Conservation (phyloP, 371 early-diverging fungal genomes). For the Mitosporidium daphniae region DNA sequence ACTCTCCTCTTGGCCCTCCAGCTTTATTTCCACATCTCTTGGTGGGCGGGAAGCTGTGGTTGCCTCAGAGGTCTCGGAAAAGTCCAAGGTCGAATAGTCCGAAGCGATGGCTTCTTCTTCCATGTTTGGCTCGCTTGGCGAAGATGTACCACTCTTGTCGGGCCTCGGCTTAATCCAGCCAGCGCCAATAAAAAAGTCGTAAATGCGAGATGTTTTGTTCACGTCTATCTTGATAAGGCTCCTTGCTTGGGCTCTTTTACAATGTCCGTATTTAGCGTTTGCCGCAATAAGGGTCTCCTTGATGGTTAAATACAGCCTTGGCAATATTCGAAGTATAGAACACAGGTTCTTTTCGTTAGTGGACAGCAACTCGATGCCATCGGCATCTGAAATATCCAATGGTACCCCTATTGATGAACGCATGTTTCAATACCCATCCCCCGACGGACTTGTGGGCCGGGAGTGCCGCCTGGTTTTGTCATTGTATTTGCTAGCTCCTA, state of each 20-base stretch:
- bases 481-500: too few relatives aligned
- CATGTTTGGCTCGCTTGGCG: too few relatives aligned
- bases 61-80: too few relatives aligned
- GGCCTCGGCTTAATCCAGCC: conserved; percentile 65
- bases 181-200: conserved; percentile 46
- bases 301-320: conserved; percentile 40
- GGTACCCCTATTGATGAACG: conserved; percentile 5
- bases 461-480: too few relatives aligned
- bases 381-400: conserved; percentile 31
- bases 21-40: too few relatives aligned
- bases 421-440: too few relatives aligned
- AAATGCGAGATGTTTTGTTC: conserved; percentile 35
- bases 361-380: conserved; percentile 41
- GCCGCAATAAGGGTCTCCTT: conserved; percentile 49
- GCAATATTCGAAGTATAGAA: conserved; percentile 31
- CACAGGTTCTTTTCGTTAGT: conserved; percentile 37
- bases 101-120: too few relatives aligned
- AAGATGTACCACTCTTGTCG: too few relatives aligned
- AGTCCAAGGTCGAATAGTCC: too few relatives aligned
- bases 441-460: too few relatives aligned
- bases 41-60: too few relatives aligned
- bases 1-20: too few relatives aligned
- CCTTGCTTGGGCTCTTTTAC: conserved; percentile 29
- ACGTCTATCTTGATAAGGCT: conserved; percentile 46
- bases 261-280: conserved; percentile 17